phyloP scores from a whole-genome alignment of 179 eudicot species.

The Vitellaria paradoxa region DNA sequence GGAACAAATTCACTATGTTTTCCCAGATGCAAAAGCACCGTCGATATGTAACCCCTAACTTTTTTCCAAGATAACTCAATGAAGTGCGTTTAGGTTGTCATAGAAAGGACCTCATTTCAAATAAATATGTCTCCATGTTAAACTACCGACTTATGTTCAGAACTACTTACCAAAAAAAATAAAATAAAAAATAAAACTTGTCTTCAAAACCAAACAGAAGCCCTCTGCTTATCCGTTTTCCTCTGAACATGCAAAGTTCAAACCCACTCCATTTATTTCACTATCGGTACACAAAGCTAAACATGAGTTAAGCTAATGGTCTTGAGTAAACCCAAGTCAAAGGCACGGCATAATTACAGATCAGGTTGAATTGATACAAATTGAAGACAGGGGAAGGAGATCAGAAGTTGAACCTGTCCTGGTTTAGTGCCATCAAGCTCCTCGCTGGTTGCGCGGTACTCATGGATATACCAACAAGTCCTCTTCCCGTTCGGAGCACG shows the following conservation, averaged over 20 bases:
- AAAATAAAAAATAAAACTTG: too few relatives aligned
- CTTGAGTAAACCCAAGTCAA: neutral
- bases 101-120: neutral
- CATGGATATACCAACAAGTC: constrained; percentile 90
- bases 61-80: too few relatives aligned
- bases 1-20: too few relatives aligned
- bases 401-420: constrained; percentile 56
- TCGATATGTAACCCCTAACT: too few relatives aligned
- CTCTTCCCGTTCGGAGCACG: constrained; percentile 91
- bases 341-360: neutral
- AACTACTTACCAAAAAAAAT: too few relatives aligned
- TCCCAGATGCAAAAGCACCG: too few relatives aligned
- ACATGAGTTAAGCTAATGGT: too few relatives aligned
- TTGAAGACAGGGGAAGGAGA: neutral
- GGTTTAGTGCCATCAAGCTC: constrained; percentile 83
- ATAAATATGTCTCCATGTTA: neutral
- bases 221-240: neutral
- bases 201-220: neutral
- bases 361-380: neutral
- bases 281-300: too few relatives aligned
- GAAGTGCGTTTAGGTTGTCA: neutral
- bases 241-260: neutral
- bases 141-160: constrained; percentile 1
- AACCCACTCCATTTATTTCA: neutral
- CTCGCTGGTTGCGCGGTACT: constrained; percentile 68